Percentiles rank a stretch among this genome's conserved stretches.
Conservation (phyloP, 2,329 filamentous ascomycete genomes). For the Monosporascus sp. region DNA sequence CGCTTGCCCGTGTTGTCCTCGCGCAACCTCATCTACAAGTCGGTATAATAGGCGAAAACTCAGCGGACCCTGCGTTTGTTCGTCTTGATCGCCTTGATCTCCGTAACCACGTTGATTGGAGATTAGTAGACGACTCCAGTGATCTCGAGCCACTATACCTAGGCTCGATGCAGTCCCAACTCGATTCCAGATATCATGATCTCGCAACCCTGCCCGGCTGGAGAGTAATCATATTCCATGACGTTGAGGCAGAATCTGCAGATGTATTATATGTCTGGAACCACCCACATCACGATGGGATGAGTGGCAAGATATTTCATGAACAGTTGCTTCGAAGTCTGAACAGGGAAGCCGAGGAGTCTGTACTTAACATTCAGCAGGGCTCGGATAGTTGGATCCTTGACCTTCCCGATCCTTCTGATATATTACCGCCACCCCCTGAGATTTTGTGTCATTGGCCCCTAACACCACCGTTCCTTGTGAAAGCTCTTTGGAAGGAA, state of each 20-base stretch:
- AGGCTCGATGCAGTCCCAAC: neutral
- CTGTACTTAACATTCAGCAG: slow-evolving; percentile 1
- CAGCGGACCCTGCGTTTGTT: slow-evolving; percentile 1
- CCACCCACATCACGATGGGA: slow-evolving; percentile 4
- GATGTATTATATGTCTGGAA: slow-evolving; percentile 4
- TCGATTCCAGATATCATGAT: slow-evolving; percentile 2
- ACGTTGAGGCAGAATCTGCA: neutral
- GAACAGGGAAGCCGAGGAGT: too few species aligned
- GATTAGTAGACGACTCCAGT: neutral
- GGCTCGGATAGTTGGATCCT: slow-evolving; percentile 19
- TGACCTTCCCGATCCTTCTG: slow-evolving; percentile 16
- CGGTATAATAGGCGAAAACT: neutral
- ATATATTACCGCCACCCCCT: slow-evolving; percentile 22
- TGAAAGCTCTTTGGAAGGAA: slow-evolving; percentile 12
- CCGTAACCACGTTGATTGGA: slow-evolving; percentile 1
- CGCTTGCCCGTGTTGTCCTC: neutral
- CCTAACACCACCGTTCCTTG: slow-evolving; percentile 7
- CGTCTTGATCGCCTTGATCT: slow-evolving; percentile 1
- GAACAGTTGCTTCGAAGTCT: too few species aligned
- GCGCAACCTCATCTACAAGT: slow-evolving; percentile 1
- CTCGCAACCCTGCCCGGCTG: slow-evolving; percentile 2
- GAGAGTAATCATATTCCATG: neutral
- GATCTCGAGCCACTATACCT: neutral
- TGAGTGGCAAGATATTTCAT: slow-evolving; percentile 6
- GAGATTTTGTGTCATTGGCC: slow-evolving; percentile 13